phyloP scores from a whole-genome alignment of 179 eudicot genomes.

The Vitellaria paradoxa region DNA sequence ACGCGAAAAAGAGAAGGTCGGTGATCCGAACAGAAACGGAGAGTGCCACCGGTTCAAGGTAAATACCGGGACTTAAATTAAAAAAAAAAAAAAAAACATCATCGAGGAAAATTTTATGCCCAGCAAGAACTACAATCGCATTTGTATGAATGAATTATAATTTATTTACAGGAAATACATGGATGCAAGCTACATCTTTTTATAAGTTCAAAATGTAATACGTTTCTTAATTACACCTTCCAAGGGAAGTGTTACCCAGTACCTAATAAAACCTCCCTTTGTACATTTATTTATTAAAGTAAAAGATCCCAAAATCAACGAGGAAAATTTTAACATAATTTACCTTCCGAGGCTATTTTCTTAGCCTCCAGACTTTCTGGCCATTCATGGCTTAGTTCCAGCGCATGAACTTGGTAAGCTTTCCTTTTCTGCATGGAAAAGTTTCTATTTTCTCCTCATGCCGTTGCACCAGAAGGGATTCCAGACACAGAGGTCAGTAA shows the following conservation, averaged over 20 bases:
- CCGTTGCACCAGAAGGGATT: constrained; percentile 5
- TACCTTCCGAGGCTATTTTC: not conserved
- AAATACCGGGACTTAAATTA: no score
- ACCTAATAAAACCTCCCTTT: constrained; percentile 5
- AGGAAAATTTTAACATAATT: not conserved
- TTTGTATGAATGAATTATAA: not conserved
- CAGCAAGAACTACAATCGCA: not conserved
- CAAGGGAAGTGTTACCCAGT: constrained; percentile 13
- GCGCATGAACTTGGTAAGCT: not conserved
- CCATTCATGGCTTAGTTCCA: not conserved
- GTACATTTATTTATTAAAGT: not conserved
- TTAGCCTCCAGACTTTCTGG: constrained; percentile 1
- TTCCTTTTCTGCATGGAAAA: not conserved
- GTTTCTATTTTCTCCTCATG: not conserved
- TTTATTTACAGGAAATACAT: constrained; percentile 5
- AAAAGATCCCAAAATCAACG: not conserved
- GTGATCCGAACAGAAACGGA: no score
- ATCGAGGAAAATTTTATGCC: no score
- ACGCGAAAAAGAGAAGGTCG: no score
- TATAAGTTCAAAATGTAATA: not conserved
- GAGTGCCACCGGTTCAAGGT: no score
- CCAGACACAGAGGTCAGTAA: not conserved
- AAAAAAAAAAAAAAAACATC: no score
- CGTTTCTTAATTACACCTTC: not conserved
- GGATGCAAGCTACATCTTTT: not conserved